Evolutionary conservation across 2,329 filamentous ascomycete species (phyloP).

Genomic region (Ophidiomyces ophidiicola): DNA sequence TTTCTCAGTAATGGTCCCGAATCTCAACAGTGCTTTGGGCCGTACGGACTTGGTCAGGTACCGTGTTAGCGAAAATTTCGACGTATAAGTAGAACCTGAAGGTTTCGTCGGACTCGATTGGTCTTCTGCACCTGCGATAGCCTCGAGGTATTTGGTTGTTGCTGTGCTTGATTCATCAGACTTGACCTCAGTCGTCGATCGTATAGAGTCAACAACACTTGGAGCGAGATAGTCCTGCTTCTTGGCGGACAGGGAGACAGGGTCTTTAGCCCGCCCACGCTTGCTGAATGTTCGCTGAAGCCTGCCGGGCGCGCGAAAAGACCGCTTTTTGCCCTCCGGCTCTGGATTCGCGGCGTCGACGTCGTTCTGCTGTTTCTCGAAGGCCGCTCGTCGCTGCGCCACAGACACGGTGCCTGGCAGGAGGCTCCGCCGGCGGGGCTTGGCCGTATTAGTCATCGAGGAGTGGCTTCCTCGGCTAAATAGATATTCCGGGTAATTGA

Average conservation of each 20-base stretch:
- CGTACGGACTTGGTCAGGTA: conserved; percentile 8
- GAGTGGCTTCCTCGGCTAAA: conserved; percentile 11
- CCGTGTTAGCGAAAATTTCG: conserved; percentile 9
- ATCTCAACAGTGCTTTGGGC: not conserved
- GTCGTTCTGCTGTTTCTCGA: conserved; percentile 13
- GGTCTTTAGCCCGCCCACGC: not conserved
- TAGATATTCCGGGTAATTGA: conserved; percentile 8
- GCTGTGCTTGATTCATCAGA: not conserved
- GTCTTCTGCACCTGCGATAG: not conserved
- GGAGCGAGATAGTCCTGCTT: not conserved
- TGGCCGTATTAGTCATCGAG: conserved; percentile 7
- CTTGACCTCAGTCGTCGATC: conserved; percentile 2
- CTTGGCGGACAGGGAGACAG: conserved; percentile 3
- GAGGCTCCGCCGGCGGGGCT: conserved; percentile 12
- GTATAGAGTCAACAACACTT: not conserved
- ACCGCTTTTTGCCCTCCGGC: conserved; percentile 7
- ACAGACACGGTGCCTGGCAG: conserved; percentile 14
- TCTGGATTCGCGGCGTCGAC: not conserved
- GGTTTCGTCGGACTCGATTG: not conserved
- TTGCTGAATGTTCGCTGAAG: conserved; percentile 1
- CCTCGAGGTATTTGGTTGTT: not conserved
- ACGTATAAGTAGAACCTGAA: not conserved
- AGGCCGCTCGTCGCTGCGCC: conserved; percentile 18
- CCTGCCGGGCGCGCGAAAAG: conserved; percentile 2
- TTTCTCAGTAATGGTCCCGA: not conserved